Evolutionary conservation across 192 early-diverging fungal genomes (phyloP).

Genomic region (Mortierella antarctica): DNA sequence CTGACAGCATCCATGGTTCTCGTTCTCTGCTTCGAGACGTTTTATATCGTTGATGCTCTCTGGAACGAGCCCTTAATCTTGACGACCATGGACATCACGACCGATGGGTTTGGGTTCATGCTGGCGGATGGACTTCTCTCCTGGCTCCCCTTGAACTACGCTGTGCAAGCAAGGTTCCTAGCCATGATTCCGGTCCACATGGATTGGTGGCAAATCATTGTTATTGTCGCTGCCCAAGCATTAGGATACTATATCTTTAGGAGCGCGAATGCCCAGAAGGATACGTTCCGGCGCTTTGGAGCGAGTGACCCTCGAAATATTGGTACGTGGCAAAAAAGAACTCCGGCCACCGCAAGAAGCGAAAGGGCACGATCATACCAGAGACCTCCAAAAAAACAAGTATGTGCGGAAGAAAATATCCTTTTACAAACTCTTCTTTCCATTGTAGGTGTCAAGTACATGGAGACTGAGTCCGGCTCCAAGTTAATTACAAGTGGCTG

Average conservation of each 20-base stretch:
- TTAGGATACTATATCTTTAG: slow-evolving; percentile 90
- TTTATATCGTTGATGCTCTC: slow-evolving; percentile 89
- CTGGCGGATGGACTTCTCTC: slow-evolving; percentile 81
- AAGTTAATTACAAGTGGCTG: slow-evolving; percentile 89
- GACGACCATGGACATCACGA: slow-evolving; percentile 98
- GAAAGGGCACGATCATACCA: too few species aligned
- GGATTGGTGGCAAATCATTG: slow-evolving; percentile 40
- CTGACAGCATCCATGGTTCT: slow-evolving; percentile 83
- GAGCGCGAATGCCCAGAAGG: slow-evolving; percentile 90
- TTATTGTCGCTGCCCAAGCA: slow-evolving; percentile 66
- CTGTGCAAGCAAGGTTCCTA: slow-evolving; percentile 92
- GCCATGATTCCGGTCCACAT: slow-evolving; percentile 74
- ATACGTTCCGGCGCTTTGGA: slow-evolving; percentile 82
- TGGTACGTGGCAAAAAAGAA: slow-evolving; percentile 34
- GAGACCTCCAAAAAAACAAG: too few species aligned
- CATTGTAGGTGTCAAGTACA: slow-evolving; percentile 77
- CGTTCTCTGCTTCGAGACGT: slow-evolving; percentile 79
- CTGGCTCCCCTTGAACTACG: slow-evolving; percentile 94
- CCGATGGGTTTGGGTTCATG: slow-evolving; percentile 97
- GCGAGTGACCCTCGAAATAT: slow-evolving; percentile 65
- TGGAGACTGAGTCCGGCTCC: slow-evolving; percentile 85
- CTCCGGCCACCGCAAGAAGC: not conserved
- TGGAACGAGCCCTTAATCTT: slow-evolving; percentile 84
- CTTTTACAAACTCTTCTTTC: not conserved
- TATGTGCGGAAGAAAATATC: not conserved